phyloP scores from a whole-genome alignment of 192 early-diverging fungal species.

The Gonapodya prolifera region DNA sequence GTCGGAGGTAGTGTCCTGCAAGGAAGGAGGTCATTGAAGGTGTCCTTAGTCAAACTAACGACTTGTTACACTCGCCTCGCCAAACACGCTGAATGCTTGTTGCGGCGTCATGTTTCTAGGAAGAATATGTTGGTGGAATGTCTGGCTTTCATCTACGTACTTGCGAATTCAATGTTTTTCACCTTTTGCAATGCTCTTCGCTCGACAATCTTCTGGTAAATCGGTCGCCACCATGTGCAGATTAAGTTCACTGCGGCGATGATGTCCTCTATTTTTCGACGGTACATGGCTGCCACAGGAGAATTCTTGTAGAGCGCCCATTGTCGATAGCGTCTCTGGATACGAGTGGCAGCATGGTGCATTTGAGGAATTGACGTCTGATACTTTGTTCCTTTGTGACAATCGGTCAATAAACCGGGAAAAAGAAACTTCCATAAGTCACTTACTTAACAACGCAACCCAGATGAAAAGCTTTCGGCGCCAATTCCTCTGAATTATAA shows the following conservation, averaged over 20 bases:
- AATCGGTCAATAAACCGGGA: too few species aligned
- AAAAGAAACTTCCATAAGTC: not conserved
- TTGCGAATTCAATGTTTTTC: too few species aligned
- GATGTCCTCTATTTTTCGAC: slow-evolving; percentile 13
- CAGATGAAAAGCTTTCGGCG: slow-evolving; percentile 31
- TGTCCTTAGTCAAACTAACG: not conserved
- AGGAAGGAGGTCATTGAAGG: not conserved
- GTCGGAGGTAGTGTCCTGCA: slow-evolving; percentile 32
- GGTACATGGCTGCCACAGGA: slow-evolving; percentile 35
- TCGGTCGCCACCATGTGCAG: slow-evolving; percentile 39
- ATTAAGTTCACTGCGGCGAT: slow-evolving; percentile 28
- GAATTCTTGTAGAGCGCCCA: slow-evolving; percentile 42
- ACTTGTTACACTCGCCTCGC: slow-evolving; percentile 16
- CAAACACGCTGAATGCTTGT: slow-evolving; percentile 34
- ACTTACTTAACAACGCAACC: slow-evolving; percentile 35
- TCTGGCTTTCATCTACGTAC: not conserved
- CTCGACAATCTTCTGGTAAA: slow-evolving; percentile 25
- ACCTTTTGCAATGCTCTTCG: slow-evolving; percentile 22
- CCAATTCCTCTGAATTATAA: slow-evolving; percentile 39
- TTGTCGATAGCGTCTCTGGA: slow-evolving; percentile 37
- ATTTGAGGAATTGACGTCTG: slow-evolving; percentile 34
- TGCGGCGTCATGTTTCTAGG: slow-evolving; percentile 28
- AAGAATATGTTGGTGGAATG: not conserved
- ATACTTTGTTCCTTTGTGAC: slow-evolving; percentile 30
- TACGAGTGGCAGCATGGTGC: slow-evolving; percentile 29